Base-by-base conservation (phyloP, 495 filamentous ascomycete species). In the Penicillium coffeae region DNA sequence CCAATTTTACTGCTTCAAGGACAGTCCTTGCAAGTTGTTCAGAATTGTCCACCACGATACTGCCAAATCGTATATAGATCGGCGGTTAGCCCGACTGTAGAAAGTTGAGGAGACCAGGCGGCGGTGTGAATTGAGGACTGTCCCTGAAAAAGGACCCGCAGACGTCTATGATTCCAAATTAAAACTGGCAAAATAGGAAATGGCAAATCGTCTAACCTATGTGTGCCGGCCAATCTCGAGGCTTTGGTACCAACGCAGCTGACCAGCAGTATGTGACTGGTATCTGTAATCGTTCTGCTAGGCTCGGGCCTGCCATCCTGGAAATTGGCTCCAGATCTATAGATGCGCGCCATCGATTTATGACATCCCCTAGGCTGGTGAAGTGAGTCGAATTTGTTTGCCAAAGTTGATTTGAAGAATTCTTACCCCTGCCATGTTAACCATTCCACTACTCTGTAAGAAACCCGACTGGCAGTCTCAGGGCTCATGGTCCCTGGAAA, bases 401-500 rank as follows among this genome's bases (percentile, higher is more conserved):
- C 33, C 6, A 13, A 18, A 0, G 27, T n/a, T n/a, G n/a, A n/a
- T n/a, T n/a, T n/a, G n/a, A n/a, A 2, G 18, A 10, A 21, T 38
- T 14, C 21, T 36, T 39, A 56, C 53, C 54, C 54, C 37, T 55
- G 50, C 85, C 85, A 88, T 36, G 83, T 84, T 75, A 90, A 77
- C 78, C 84, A 80, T 51, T 91, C 86, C 10, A 90, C 80, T 20
- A 89, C 55, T 10, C 77, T 74, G 55, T 91, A 91, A 2, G 77
- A 81, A 10, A 88, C 71, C 46, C 76, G n/a, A n/a, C n/a, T n/a
- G n/a, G n/a, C n/a, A n/a, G n/a, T n/a, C n/a, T n/a, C n/a, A n/a
- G n/a, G n/a, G n/a, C n/a, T n/a, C n/a, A n/a, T n/a, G n/a, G n/a
- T n/a, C n/a, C n/a, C n/a, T n/a, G n/a, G n/a, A n/a, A n/a, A n/a